Evolutionary conservation across 192 early-diverging fungal species (phyloP).

Genomic region (Oehlia diaphana): DNA sequence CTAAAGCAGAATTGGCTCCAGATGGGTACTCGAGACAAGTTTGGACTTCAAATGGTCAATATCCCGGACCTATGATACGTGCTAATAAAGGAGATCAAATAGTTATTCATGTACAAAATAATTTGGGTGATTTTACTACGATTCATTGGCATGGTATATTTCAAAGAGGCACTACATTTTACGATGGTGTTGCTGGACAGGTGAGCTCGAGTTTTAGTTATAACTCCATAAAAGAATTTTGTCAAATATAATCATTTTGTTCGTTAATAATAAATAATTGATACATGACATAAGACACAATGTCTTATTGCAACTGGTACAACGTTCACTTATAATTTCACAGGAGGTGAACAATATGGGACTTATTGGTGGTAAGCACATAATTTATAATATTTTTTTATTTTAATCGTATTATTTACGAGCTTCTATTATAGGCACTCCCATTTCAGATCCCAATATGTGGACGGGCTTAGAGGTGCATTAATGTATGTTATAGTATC

Average conservation of each 20-base stretch:
- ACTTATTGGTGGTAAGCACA: background rate
- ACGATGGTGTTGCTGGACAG: conserved; percentile 67
- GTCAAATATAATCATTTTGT: no score
- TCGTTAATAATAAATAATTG: no score
- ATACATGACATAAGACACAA: conserved; percentile 51
- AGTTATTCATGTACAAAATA: background rate
- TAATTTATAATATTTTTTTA: no score
- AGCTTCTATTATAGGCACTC: conserved; percentile 39
- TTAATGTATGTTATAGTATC: conserved; percentile 36
- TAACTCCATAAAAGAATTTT: no score
- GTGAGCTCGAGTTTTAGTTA: background rate
- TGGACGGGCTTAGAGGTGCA: conserved; percentile 68
- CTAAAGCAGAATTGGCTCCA: background rate
- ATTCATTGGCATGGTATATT: conserved; percentile 77
- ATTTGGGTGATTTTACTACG: background rate
- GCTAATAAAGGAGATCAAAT: background rate
- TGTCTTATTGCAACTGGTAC: conserved; percentile 40
- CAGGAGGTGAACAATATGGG: background rate
- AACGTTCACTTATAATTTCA: background rate
- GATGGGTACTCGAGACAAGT: background rate
- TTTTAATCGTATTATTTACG: no score
- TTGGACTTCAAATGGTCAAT: background rate
- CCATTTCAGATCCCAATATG: conserved; percentile 61
- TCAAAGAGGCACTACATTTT: conserved; percentile 69
- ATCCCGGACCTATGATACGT: background rate